phyloP scores from a whole-genome alignment of 192 early-diverging fungal genomes.

The Coemansia sp. region DNA sequence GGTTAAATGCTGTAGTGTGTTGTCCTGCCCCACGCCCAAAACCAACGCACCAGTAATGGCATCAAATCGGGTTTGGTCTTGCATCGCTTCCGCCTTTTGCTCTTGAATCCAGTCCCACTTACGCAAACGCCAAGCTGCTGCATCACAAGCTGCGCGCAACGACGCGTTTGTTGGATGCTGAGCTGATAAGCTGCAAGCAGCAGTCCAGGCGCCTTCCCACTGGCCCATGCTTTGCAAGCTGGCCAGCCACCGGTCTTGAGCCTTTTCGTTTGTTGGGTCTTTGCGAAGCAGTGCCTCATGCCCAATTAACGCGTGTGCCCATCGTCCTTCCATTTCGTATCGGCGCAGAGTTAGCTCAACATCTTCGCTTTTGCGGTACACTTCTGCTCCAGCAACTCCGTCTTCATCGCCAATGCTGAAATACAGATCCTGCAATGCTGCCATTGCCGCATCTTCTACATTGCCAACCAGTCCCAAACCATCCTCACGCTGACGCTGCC shows the following conservation, averaged over 20 bases:
- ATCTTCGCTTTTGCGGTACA: slow-evolving; percentile 35
- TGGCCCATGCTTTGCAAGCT: slow-evolving; percentile 54
- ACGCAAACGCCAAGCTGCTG: slow-evolving; percentile 49
- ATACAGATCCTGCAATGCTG: slow-evolving; percentile 42
- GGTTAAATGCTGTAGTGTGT: slow-evolving; percentile 9
- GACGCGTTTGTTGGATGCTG: no score
- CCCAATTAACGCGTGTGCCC: slow-evolving; percentile 52
- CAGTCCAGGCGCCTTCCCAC: slow-evolving; percentile 52
- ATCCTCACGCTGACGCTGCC: slow-evolving; percentile 24
- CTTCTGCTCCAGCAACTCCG: slow-evolving; percentile 40
- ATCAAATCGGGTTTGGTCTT: slow-evolving; percentile 18
- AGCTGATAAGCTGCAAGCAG: slow-evolving; percentile 30
- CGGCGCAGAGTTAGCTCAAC: slow-evolving; percentile 30
- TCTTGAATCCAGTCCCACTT: slow-evolving; percentile 45
- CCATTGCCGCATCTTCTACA: slow-evolving; percentile 31
- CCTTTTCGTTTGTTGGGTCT: slow-evolving; percentile 29
- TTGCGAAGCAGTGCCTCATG: slow-evolving; percentile 45
- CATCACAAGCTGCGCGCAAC: slow-evolving; percentile 38
- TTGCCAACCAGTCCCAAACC: slow-evolving; percentile 33
- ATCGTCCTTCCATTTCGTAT: slow-evolving; percentile 52
- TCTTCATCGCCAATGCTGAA: slow-evolving; percentile 47
- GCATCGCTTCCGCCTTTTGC: neutral
- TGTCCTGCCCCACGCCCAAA: neutral
- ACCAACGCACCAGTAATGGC: slow-evolving; percentile 31
- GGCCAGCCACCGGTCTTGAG: slow-evolving; percentile 40